Evolutionary conservation across 768 basidiomycete genomes (phyloP), one percentile per base, ranked within the genome.

Genomic region (Mycena haematopus): DNA sequence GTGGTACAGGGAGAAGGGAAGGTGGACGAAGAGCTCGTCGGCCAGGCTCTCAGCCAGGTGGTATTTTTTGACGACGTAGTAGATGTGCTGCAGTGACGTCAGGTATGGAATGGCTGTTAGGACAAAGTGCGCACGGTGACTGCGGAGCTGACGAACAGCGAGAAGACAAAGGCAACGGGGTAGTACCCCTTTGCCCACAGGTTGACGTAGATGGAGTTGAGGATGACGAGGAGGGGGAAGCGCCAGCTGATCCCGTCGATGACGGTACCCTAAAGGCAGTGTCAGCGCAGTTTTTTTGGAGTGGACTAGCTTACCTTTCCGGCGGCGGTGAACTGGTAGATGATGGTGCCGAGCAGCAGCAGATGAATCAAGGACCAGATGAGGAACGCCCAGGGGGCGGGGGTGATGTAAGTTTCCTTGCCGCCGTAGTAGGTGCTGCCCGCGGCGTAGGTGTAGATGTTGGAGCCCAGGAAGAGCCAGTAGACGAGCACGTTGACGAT

Each of bases 1-100:
- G 71, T 97, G 95, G 78, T 91, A 97, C 51, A 98, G 87, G 2
- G 92, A 95, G 85, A 99, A 98, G 2, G 97, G 97, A 19, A 97
- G 87, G 75, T 98, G 95, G 46, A 98, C 83, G 64, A 96, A 95
- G 65, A 96, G 74, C 76, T 97, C 95, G 65, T 96, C 95, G 22
- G 81, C 80, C 46, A 82, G 67, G 62, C 72, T 84, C 69, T 90
- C 82, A 27, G 92, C 77, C 27, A 82, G 74, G 73, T 95, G 88
- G 65, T 87, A 84, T 77, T 95, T 93, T 84, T 96, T 96, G 72
- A 98, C 90, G 61, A 92, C 79, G 73, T 96, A 98, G 80, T 99
- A 97, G 74, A 96, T 92, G 76, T 96, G 94, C 84, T 90, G 72
- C 3, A 80, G 73, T 74, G 15, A 76, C 38, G 56, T 53, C 13